Percentiles rank a stretch among this genome's conserved stretches.
These are phyloP conservation scores for Backusella psychrophila DNA, from an alignment of 192 early-diverging fungal species.

Conservation along the genomic window DNA sequence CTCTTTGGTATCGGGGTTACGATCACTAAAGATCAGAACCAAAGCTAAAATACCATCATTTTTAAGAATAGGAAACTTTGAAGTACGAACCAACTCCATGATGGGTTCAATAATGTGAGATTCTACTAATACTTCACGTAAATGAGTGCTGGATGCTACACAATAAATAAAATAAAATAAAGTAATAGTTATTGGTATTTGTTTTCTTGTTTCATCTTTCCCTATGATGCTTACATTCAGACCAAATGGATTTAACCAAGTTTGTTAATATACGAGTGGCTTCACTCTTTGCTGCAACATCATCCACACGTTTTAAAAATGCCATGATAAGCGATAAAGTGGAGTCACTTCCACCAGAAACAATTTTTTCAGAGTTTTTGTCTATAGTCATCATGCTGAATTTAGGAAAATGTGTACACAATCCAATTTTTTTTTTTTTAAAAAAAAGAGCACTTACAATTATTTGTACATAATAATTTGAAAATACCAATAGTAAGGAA, in stretches of 20 bases:
- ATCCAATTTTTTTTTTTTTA: too few species aligned
- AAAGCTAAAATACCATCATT: constrained; percentile 58
- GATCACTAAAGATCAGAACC: constrained; percentile 44
- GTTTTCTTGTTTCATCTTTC: not conserved
- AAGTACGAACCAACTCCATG: constrained; percentile 44
- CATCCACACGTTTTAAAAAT: constrained; percentile 47
- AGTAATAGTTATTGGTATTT: not conserved
- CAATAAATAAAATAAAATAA: not conserved
- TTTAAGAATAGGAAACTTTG: constrained; percentile 53
- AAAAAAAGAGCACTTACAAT: constrained; percentile 31
- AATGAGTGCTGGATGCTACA: not conserved
- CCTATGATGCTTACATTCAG: constrained; percentile 23
- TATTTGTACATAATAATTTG: constrained; percentile 45
- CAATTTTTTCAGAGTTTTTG: constrained; percentile 13
- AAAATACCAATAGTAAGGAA: constrained; percentile 51
- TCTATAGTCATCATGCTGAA: constrained; percentile 4
- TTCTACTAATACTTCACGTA: constrained; percentile 41
- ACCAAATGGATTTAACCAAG: constrained; percentile 50
- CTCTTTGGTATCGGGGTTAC: constrained; percentile 10
- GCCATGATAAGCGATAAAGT: constrained; percentile 16
- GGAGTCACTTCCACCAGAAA: constrained; percentile 28
- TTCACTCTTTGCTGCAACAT: constrained; percentile 52
- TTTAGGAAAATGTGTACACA: not conserved
- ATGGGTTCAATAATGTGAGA: constrained; percentile 36
- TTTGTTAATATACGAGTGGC: constrained; percentile 51